phyloP scores from a whole-genome alignment of 2,329 filamentous ascomycete species.

The Zymoseptoria crescenta region DNA sequence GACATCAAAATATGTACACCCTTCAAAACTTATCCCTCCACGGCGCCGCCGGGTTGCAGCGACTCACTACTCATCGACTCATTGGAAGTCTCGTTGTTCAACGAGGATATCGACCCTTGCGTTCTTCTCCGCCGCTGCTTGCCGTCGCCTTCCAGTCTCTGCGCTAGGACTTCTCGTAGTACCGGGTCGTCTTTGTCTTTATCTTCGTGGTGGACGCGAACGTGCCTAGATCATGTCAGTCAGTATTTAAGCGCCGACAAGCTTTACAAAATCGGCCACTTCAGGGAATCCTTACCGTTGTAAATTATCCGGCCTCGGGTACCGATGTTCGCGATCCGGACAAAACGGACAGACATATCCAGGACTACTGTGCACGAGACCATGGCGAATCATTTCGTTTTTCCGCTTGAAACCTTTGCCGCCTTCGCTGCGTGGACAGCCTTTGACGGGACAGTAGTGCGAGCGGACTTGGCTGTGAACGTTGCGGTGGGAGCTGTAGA shows the following conservation, averaged over 20 bases:
- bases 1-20: neutral
- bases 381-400: slow-evolving; percentile 66
- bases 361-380: slow-evolving; percentile 86
- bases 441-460: slow-evolving; percentile 54
- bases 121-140: slow-evolving; percentile 66
- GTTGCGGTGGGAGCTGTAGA: slow-evolving; percentile 58
- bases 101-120: slow-evolving; percentile 7
- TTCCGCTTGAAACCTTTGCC: slow-evolving; percentile 62
- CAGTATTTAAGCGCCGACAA: neutral
- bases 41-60: neutral
- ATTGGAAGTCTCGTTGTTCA: neutral
- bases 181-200: slow-evolving; percentile 79
- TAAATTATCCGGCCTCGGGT: slow-evolving; percentile 89
- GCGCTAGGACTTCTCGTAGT: slow-evolving; percentile 75
- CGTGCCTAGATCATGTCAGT: slow-evolving; percentile 56
- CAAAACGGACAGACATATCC: slow-evolving; percentile 97
- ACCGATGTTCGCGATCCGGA: slow-evolving; percentile 85
- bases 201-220: slow-evolving; percentile 83
- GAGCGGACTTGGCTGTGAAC: slow-evolving; percentile 57
- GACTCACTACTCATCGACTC: neutral
- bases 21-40: neutral
- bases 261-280: neutral
- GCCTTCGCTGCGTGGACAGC: slow-evolving; percentile 51
- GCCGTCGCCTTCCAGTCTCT: slow-evolving; percentile 71
- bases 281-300: slow-evolving; percentile 58